Percentiles rank a stretch among this genome's conserved stretches.
Conservation (phyloP, 345 rosid genomes). For the Lepidium didymum region DNA sequence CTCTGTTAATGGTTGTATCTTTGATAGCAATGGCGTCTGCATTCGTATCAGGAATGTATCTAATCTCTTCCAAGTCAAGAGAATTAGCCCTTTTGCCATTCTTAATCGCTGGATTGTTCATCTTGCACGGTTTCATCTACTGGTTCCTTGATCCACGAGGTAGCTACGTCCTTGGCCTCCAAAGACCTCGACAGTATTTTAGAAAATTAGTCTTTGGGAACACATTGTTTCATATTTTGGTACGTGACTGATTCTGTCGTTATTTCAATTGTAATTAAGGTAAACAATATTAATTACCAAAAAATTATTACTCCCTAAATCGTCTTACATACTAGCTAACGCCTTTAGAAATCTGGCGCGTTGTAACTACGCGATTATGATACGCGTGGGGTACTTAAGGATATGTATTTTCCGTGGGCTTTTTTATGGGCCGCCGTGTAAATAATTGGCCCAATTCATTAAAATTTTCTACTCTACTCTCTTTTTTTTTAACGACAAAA, state of each 20-base stretch:
- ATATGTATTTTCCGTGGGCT: too few species aligned
- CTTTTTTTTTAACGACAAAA: too few species aligned
- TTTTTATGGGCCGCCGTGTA: too few species aligned
- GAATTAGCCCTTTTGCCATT: conserved; percentile 1
- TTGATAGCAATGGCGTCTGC: conserved; percentile 19
- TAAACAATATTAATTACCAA: not conserved
- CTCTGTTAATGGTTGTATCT: conserved; percentile 14
- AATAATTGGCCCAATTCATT: too few species aligned
- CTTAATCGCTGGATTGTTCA: not conserved
- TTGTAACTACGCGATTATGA: too few species aligned
- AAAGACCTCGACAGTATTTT: not conserved
- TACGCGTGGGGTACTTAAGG: too few species aligned
- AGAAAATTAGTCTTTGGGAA: not conserved
- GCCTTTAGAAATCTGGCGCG: too few species aligned
- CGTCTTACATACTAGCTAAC: too few species aligned
- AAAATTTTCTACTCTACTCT: too few species aligned
- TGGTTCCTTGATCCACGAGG: conserved; percentile 27
- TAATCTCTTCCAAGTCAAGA: not conserved
- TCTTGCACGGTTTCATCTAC: not conserved
- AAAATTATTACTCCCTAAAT: not conserved
- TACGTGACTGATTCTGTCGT: not conserved
- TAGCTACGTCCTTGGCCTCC: conserved; percentile 1
- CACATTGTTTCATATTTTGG: not conserved
- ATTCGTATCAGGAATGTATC: conserved; percentile 16
- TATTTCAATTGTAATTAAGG: not conserved